Evolutionary conservation across 78 protist genomes (phyloP).

Genomic region (Protostelium mycophagum): DNA sequence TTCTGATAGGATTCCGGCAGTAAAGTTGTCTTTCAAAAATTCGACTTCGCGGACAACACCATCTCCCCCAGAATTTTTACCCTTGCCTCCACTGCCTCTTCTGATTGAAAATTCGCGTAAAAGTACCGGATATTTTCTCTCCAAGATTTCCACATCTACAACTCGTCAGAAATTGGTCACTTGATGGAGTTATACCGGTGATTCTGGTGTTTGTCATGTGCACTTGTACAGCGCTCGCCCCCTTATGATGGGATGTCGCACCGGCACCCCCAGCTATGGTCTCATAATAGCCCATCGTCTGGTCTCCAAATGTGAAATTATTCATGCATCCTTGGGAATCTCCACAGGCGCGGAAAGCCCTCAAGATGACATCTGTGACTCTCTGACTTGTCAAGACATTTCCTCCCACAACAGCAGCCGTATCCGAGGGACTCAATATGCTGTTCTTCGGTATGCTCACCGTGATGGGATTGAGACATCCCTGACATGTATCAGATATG

Average conservation of each 20-base stretch:
- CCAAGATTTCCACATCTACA: conserved; percentile 91
- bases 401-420: conserved; percentile 94
- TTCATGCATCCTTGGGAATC: conserved; percentile 93
- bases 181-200: conserved; percentile 27
- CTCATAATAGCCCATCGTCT: conserved; percentile 87
- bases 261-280: conserved; percentile 96
- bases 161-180: not conserved
- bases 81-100: conserved; percentile 87
- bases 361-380: conserved; percentile 82
- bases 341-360: conserved; percentile 76
- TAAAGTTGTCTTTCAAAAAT: conserved; percentile 36
- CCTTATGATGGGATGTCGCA: conserved; percentile 86
- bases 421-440: conserved; percentile 62
- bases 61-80: conserved; percentile 82
- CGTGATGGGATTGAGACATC: conserved; percentile 79
- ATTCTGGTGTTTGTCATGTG: conserved; percentile 97
- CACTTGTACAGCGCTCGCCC: conserved; percentile 86
- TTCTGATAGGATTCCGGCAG: conserved; percentile 68
- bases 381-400: conserved; percentile 93
- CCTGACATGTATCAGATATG: conserved; percentile 4
- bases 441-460: conserved; percentile 58
- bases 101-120: conserved; percentile 72
- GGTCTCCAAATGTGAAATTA: conserved; percentile 93
- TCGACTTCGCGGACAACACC: conserved; percentile 84
- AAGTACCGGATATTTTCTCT: conserved; percentile 83